Base-by-base conservation (phyloP, 331 rosid genomes). In the Phaseolus coccineus region DNA sequence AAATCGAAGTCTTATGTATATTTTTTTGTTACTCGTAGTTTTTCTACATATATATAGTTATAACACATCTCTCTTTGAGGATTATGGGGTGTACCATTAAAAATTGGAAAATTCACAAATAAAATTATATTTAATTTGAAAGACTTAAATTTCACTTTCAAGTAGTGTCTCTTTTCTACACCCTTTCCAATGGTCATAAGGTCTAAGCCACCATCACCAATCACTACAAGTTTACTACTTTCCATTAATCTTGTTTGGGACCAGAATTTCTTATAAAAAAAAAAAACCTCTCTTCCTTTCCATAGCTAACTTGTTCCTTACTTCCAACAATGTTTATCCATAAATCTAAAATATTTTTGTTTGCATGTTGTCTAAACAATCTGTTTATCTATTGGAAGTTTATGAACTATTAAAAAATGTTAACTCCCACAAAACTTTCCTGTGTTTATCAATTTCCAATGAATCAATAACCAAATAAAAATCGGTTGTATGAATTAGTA, bases 201-300 rank as follows among this genome's bases (percentile, higher is more conserved):
- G 40, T 46, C 39, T 6, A 15, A 22, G 30, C 10, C 14, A 53
- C 19, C 13, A 48, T 47, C 59, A 48, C 51, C 58, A 11, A 27
- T 7, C 3, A 47, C 14, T 13, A 15, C 42, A 44, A 9, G 37
- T 24, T 68, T 24, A 10, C 37, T 66, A 40, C 10, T 39, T 40
- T 42, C 37, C 6, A 63, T 63, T 63, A 67, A 67, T 67, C 73
- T 67, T 4, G 3, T 22, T 42, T 24, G 73, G 73, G 73, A 40
- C 73, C 73, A 67, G 71, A 0, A 66, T 37, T 64, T 64, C 48
- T 64, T 19, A 19, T 19, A 55, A 35, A 39, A 65, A 35, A 39
- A 65, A 19, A 66, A 39, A 28, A 1, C 51, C 33, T 8, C 4
- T 50, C 31, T 19, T 66, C 4, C 4, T 39, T 66, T 37, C 48